Evolutionary conservation across 805 yeast genomes (phyloP).

Genomic region (Kuraishia piskuri): DNA sequence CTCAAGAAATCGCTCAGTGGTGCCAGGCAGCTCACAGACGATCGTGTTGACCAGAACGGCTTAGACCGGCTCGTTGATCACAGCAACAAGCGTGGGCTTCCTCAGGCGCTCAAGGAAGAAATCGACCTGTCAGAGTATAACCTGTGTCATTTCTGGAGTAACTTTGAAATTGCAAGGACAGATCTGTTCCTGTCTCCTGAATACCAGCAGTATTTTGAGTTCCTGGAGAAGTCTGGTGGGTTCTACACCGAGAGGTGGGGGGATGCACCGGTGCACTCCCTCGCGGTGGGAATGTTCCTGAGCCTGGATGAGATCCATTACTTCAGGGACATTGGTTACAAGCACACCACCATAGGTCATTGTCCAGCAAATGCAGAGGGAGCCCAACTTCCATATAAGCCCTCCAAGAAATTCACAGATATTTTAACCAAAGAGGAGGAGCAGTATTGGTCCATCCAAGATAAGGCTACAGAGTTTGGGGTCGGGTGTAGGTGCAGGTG

Average conservation of each 20-base stretch:
- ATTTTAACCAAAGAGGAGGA: slow-evolving; percentile 24
- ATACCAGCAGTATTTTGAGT: slow-evolving; percentile 61
- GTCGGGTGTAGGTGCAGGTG: slow-evolving; percentile 87
- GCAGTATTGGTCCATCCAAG: slow-evolving; percentile 25
- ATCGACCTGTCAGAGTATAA: slow-evolving; percentile 65
- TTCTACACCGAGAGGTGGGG: slow-evolving; percentile 95
- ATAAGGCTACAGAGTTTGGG: slow-evolving; percentile 26
- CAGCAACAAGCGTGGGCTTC: slow-evolving; percentile 24
- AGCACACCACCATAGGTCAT: slow-evolving; percentile 72
- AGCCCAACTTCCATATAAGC: slow-evolving; percentile 38
- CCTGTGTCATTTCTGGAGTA: slow-evolving; percentile 86
- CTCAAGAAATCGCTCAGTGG: slow-evolving; percentile 1
- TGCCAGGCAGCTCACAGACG: slow-evolving; percentile 9
- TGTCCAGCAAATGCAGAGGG: slow-evolving; percentile 65
- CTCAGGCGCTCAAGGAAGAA: slow-evolving; percentile 37
- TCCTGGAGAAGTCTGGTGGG: slow-evolving; percentile 68
- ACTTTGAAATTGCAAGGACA: slow-evolving; percentile 84
- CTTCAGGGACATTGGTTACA: slow-evolving; percentile 87
- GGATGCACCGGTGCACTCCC: slow-evolving; percentile 89
- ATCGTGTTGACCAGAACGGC: slow-evolving; percentile 19
- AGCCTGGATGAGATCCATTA: slow-evolving; percentile 71
- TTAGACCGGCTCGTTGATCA: slow-evolving; percentile 29
- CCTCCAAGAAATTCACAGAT: slow-evolving; percentile 23
- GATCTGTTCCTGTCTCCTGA: slow-evolving; percentile 59
- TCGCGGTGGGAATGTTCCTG: slow-evolving; percentile 74